These are phyloP conservation scores for Prillingera fragicola DNA, from an alignment of 1,284 basidiomycete species.

Conservation along the genomic window DNA sequence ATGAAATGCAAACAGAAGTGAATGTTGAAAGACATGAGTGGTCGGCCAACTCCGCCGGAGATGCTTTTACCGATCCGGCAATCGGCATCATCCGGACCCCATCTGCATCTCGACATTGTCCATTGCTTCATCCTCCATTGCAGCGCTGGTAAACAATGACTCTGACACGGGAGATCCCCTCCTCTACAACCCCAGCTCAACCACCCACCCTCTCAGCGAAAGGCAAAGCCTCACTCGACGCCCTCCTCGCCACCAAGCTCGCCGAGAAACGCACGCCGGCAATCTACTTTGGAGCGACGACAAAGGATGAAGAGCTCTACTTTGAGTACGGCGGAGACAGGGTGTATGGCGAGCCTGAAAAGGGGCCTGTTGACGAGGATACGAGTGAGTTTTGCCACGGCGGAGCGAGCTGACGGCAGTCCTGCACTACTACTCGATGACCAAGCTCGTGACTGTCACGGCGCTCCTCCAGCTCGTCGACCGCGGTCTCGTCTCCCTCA, in stretches of 20 bases:
- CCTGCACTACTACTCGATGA: conserved; percentile 31
- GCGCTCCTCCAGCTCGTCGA: conserved; percentile 35
- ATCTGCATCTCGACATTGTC: too few relatives aligned
- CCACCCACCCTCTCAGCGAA: neutral
- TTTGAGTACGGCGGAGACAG: conserved; percentile 5
- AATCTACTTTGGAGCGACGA: conserved; percentile 8
- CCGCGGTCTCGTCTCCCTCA: conserved; percentile 26
- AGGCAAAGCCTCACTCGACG: conserved; percentile 2
- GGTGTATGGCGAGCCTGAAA: conserved; percentile 2
- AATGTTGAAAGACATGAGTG: too few relatives aligned
- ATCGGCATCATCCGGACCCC: too few relatives aligned
- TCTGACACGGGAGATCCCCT: too few relatives aligned
- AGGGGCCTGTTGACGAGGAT: conserved; percentile 2
- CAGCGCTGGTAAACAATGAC: too few relatives aligned
- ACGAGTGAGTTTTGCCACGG: conserved; percentile 3
- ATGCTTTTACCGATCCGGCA: too few relatives aligned
- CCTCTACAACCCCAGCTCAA: neutral
- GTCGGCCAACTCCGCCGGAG: too few relatives aligned
- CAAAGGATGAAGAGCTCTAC: conserved; percentile 6
- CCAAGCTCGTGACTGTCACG: conserved; percentile 36
- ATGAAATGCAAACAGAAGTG: too few relatives aligned
- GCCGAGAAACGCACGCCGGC: conserved; percentile 1
- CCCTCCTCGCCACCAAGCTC: neutral
- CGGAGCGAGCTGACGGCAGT: conserved; percentile 8
- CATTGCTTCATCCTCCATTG: too few relatives aligned